These are phyloP conservation scores for Coniochaeta sp. DNA, from an alignment of 2,329 filamentous ascomycete genomes.

Conservation along the genomic window DNA sequence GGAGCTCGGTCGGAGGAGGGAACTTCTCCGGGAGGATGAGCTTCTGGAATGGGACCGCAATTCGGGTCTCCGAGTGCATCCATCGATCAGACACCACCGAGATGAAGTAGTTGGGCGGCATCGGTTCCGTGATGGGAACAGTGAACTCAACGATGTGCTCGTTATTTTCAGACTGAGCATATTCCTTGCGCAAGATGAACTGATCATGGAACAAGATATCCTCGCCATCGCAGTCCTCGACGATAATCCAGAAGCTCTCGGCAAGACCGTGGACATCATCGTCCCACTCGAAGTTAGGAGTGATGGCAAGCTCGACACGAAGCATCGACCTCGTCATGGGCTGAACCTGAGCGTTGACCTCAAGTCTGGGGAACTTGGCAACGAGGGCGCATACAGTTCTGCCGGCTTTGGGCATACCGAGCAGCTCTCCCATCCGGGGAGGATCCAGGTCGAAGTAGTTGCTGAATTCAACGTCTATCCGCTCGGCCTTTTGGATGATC, in stretches of 20 bases:
- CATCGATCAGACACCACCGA: conserved; percentile 90
- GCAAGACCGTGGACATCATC: conserved; percentile 78
- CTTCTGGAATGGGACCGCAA: conserved; percentile 92
- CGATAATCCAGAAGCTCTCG: conserved; percentile 94
- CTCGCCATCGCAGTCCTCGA: conserved; percentile 96
- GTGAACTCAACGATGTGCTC: conserved; percentile 96
- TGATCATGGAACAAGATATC: conserved; percentile 93
- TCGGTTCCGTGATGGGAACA: conserved; percentile 91
- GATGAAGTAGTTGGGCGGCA: conserved; percentile 98
- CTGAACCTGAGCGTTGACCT: conserved; percentile 88
- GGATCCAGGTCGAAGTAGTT: conserved; percentile 96
- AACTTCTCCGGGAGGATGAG: conserved; percentile 92
- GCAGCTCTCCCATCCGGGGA: conserved; percentile 88
- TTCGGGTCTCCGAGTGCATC: conserved; percentile 95
- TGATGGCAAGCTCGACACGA: conserved; percentile 81
- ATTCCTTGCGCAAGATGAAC: conserved; percentile 85
- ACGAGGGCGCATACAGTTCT: conserved; percentile 79
- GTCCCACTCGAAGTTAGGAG: conserved; percentile 95
- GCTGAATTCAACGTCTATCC: conserved; percentile 88
- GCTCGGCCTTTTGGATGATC: conserved; percentile 84
- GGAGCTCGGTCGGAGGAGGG: conserved; percentile 82
- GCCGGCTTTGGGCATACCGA: conserved; percentile 85
- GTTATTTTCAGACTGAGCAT: conserved; percentile 76
- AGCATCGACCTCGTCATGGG: conserved; percentile 93
- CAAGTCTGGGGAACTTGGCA: conserved; percentile 85